Evolutionary conservation across 371 early-diverging fungal genomes (phyloP), one percentile per base, ranked within the genome.

Genomic region (Syncephalastrum racemosum): DNA sequence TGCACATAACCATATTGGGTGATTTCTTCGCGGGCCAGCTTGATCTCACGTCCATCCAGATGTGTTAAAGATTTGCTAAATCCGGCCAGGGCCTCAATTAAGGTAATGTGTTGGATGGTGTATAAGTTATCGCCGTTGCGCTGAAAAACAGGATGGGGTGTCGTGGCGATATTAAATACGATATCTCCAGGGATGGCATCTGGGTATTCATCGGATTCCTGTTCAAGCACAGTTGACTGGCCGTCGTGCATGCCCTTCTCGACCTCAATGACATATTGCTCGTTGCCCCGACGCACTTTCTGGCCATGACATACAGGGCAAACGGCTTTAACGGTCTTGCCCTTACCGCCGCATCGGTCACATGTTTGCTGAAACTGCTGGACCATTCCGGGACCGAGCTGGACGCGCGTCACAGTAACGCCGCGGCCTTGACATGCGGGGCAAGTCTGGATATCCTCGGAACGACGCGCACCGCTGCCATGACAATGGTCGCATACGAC

Each of bases 351-450:
- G 67, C 99, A 98, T 20, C 71, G 68, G 58, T 92, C 88, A 73
- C 99, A 98, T 72, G 86, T 85, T 43, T 92, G 84, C 63, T 96
- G 97, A 78, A 96, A 89, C 70, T 95, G 93, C 66, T 95, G 96
- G 55, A 88, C 85, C 73, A 97, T 91, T 24, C 96, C 96, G 2
- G 97, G 97, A 0, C 86, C 96, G 3, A 98, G 59, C 72, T 90
- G 85, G 41, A 94, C 92, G 55, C 89, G 83, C n/a, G 91, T 84
- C 13, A 96, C 70, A 45, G 76, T 81, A 47, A 91, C 73, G 46
- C 98, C 98, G 15, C 79, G 79, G 16, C 98, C 98, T 20, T 79
- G 64, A 67, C 98, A 98, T 1, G 60, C 62, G 12, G 64, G 22
- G 70, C 98, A 98, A 4, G 83, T 90, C 42, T 85, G 81, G 13